Evolutionary conservation across 75 land plant genomes (phyloP), one percentile per base, ranked within the genome.

Genomic region (Isoetes taiwanensis): DNA sequence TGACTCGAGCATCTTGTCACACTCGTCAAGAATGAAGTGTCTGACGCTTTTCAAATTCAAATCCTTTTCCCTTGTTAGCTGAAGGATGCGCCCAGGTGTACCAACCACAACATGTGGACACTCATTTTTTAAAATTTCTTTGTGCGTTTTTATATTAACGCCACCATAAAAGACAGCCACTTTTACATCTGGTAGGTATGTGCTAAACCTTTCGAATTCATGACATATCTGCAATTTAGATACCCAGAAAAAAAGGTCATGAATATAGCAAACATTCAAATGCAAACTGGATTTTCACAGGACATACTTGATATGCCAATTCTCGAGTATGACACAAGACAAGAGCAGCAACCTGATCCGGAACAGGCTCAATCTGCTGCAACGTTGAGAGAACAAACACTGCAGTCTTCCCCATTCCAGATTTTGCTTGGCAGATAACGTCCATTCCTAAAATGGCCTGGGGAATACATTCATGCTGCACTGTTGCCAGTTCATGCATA

Each of bases 101-200:
- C 98, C 98, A 32, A 93, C 98, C 23, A 93, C 98, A 59, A 93
- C 82, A 48, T 93, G 98, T 28, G 96, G 98, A 53, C 96, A 84
- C 67, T 93, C 98, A 70, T 93, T 93, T 57, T 93, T 93, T 43
- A 93, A 65, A 23, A 93, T 52, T 16, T 85, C 90, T 62, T 93
- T 93, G 74, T 88, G 98, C 34, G 68, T 74, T 65, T 73, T 77
- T 16, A 88, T 88, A 64, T 82, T 76, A 28, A 93, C 98, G 28
- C 98, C 98, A 24, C 98, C 98, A 74, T 88, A 93, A 42, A 88
- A 93, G 16, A 93, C 98, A 53, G 90, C 85, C 37, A 93, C 84
- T 60, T 88, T 93, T 24, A 93, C 61, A 67, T 93, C 98, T 19
- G 84, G 67, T 37, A 93, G 69, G 67, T 88, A 93, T 12, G 90